These are phyloP conservation scores for Pyricularia pennisetigena DNA, from an alignment of 2,329 filamentous ascomycete genomes.

Conservation along the genomic window DNA sequence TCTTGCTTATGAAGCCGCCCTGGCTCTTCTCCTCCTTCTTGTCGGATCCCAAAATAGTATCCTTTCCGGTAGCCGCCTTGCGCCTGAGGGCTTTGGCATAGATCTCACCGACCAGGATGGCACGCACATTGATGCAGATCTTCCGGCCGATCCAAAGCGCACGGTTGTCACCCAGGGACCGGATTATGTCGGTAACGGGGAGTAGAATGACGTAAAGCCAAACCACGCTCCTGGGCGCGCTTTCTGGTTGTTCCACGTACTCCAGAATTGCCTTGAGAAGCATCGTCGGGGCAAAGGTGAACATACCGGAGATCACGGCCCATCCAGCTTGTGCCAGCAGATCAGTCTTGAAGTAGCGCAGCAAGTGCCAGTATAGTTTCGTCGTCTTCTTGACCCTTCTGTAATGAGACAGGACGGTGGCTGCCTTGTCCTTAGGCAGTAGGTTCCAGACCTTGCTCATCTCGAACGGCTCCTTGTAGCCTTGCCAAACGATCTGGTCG, in stretches of 20 bases:
- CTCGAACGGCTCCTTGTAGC: conserved; percentile 77
- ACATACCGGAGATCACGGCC: conserved; percentile 68
- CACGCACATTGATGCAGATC: conserved; percentile 84
- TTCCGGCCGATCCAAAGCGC: conserved; percentile 90
- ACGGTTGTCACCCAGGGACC: conserved; percentile 75
- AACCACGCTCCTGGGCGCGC: conserved; percentile 72
- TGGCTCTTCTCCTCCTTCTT: conserved; percentile 34
- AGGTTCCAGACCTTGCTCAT: conserved; percentile 89
- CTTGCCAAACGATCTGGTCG: conserved; percentile 78
- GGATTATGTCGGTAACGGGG: conserved; percentile 70
- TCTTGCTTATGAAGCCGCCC: conserved; percentile 30
- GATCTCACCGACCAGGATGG: conserved; percentile 94
- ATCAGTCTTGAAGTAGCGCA: conserved; percentile 72
- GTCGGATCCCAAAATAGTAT: conserved; percentile 59
- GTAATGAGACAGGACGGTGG: conserved; percentile 69
- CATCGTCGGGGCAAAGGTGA: conserved; percentile 86
- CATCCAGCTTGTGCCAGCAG: conserved; percentile 71
- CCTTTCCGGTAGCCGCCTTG: conserved; percentile 71
- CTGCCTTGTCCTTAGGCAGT: conserved; percentile 78
- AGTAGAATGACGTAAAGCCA: conserved; percentile 94
- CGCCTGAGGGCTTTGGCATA: conserved; percentile 91
- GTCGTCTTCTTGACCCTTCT: conserved; percentile 76
- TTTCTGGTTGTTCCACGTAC: conserved; percentile 77
- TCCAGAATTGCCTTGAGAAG: conserved; percentile 85
- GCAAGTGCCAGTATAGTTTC: conserved; percentile 67